Evolutionary conservation across 306 rosid genomes (phyloP), one percentile per base, ranked within the genome.

Genomic region (Arachis stenosperma): DNA sequence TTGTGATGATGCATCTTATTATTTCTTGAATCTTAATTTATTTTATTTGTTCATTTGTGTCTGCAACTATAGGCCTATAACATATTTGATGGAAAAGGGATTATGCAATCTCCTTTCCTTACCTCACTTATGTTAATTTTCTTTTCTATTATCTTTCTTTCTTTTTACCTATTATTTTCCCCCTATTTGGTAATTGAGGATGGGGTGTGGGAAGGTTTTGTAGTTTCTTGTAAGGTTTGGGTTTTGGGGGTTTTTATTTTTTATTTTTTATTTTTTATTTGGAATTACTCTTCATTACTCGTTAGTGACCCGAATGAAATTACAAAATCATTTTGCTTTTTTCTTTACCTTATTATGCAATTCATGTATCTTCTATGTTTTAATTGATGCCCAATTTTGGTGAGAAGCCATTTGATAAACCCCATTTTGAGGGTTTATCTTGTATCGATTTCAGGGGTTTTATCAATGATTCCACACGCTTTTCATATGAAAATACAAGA

Each of bases 161-260:
- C 7, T 53, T 41, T 67, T 42, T 56, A 14, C 17, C 17, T 40
- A 8, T 27, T 51, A 5, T 14, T 48, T 11, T 17, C 47, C 55
- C 17, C 12, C 61, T 56, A 43, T 72, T 74, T 43, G 54, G 42
- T 43, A 58, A 50, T 13, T 48, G 46, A 67, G 44, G 47, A 15
- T 55, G 8, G 5, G 47, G 53, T 55, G 59, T 54, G n/a, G 71
- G 81, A 2, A 8, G 74, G 33, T 64, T 75, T 66, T 78, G 48
- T 65, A 36, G 14, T 67, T 47, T 76, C 63, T 77, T 77, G 73
- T 67, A 61, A 42, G 59, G 62, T 75, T 60, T 72, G 74, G 65
- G 37, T 33, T 33, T 33, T 0, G 37, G 37, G 37, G 1, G 37
- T 33, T 70, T 15, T 13, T 36, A 51, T 68, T 22, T 54, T 51